These are phyloP conservation scores for Paraurostyla sp. DNA, from an alignment of 73 alveolate genomes.

Conservation along the genomic window DNA sequence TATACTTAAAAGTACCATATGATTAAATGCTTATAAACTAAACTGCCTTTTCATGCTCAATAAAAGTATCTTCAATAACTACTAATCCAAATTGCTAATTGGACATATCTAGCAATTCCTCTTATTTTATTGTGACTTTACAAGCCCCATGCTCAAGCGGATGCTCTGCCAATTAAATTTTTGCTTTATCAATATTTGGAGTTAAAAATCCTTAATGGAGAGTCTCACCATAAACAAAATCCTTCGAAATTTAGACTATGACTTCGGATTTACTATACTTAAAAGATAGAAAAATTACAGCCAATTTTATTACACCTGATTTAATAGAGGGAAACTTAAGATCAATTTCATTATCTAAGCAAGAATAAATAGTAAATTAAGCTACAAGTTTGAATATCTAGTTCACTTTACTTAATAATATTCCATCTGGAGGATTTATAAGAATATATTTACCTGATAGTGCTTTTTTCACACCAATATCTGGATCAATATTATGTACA, in stretches of 20 bases:
- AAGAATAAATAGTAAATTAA: neutral
- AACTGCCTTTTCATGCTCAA: neutral
- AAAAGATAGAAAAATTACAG: conserved; percentile 33
- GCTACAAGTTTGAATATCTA: neutral
- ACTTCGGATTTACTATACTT: conserved; percentile 1
- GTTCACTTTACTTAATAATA: neutral
- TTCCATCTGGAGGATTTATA: conserved; percentile 1
- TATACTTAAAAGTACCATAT: neutral
- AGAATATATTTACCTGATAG: conserved; percentile 12
- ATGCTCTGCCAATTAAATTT: neutral
- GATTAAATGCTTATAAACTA: neutral
- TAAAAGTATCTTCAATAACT: neutral
- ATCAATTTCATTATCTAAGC: neutral
- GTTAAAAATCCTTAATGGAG: conserved; percentile 34
- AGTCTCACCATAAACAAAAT: neutral
- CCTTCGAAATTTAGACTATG: conserved; percentile 20
- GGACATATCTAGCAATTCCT: no score
- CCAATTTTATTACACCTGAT: neutral
- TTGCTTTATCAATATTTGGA: neutral
- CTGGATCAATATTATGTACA: neutral
- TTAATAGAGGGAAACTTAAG: neutral
- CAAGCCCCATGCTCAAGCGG: conserved; percentile 6
- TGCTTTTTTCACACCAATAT: neutral
- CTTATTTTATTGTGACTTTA: neutral
- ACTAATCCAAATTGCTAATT: neutral